Percentiles rank a stretch among this genome's conserved stretches.
Conservation (phyloP, 495 filamentous ascomycete genomes). For the Clavariopsis aquatica region DNA sequence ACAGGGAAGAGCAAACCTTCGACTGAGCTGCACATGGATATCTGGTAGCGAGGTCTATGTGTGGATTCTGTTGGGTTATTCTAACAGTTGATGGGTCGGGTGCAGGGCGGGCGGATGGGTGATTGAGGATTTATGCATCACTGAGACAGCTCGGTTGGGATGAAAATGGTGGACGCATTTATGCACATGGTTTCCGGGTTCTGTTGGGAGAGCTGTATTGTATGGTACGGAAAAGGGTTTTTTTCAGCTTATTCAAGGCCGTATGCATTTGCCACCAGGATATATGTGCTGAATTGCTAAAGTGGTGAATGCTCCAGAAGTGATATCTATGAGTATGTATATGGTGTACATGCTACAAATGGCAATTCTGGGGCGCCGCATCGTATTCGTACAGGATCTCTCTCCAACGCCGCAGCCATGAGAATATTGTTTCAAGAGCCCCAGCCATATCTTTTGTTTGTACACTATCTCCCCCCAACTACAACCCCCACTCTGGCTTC, state of each 20-base stretch:
- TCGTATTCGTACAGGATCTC: slow-evolving; percentile 6
- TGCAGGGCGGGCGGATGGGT: background rate
- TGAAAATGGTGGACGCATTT: background rate
- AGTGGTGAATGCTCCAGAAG: background rate
- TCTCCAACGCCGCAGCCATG: slow-evolving; percentile 17
- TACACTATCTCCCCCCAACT: no score
- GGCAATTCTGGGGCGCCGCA: background rate
- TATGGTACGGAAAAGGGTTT: background rate
- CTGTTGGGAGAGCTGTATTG: background rate
- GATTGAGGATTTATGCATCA: background rate
- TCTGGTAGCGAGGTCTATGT: background rate
- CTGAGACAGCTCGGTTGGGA: background rate
- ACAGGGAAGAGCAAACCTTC: background rate
- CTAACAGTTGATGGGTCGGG: background rate
- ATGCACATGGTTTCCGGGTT: background rate
- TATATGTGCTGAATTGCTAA: background rate
- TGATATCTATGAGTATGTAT: background rate
- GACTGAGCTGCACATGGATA: background rate
- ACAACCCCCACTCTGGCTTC: background rate
- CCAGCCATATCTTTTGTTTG: no score
- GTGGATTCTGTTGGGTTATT: background rate
- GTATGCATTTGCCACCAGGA: background rate
- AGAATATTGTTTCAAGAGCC: background rate
- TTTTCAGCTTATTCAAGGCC: background rate
- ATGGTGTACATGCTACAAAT: background rate